Base-by-base conservation (phyloP, 345 rosid genomes). In the Melaleuca quinquenervia region DNA sequence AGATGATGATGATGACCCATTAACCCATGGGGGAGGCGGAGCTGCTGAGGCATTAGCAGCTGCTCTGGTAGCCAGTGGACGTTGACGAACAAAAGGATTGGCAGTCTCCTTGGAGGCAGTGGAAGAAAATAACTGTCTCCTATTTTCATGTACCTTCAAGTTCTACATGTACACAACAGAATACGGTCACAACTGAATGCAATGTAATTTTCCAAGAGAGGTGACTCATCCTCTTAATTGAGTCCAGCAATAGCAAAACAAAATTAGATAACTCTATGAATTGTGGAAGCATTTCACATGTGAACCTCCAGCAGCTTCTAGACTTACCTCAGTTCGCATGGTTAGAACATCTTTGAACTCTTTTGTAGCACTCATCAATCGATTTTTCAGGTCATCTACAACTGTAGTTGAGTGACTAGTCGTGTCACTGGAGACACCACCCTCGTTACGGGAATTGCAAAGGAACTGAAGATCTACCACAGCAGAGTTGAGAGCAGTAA, bases 291-390 rank as follows among this genome's bases (percentile, higher is more conserved):
- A 83, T 83, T 53, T 50, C 22, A 52, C 53, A 27, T 15, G 41
- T 64, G 12, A 8, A 64, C 41, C 41, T 64, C 76, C 12, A 29
- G 84, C 49, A 82, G 44, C 56, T 52, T 21, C 16, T 83, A 7
- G 44, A 11, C 10, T 50, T 84, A 92, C 95, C 91, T 93, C 95
- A 8, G 95, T 92, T 53, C 95, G 92, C 93, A 90, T 91, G 44
- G 94, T 93, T 29, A 93, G 90, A 84, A 93, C 94, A 74, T 93
- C 95, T 88, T 93, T 93, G 52, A 93, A 93, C 91, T 93, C 95
- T 85, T 93, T 93, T 50, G 95, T 93, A 82, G 95, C 88, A 3
- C 91, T 89, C 95, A 93, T 92, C 90, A 93, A 84, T 84, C 94
- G 94, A 74, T 92, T 93, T 89, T 93, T 93, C 60, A 93, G 89